Percentiles rank a stretch among this genome's conserved stretches.
phyloP scores from a whole-genome alignment of 2,329 filamentous ascomycete species.

The Orbilia quercus region DNA sequence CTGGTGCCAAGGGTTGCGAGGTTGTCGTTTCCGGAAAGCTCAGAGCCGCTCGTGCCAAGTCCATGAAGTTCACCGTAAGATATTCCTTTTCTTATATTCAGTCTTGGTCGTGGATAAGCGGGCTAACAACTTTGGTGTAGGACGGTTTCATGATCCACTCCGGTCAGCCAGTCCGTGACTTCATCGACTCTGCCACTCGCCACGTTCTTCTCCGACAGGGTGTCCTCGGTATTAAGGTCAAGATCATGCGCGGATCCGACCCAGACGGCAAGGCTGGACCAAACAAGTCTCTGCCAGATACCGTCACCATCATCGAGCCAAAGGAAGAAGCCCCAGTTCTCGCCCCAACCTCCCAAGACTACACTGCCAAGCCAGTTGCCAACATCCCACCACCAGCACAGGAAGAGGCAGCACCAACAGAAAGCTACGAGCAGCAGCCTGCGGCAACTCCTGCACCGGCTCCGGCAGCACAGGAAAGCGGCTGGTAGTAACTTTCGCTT shows the following conservation, averaged over 20 bases:
- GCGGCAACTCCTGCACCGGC: conserved; percentile 27
- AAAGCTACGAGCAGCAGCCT: conserved; percentile 44
- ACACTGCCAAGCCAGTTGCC: conserved; percentile 67
- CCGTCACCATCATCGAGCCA: conserved; percentile 99
- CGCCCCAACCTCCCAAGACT: conserved; percentile 97
- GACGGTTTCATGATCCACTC: conserved; percentile 99
- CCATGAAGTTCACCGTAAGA: conserved; percentile 98
- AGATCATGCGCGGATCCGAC: conserved; percentile 99
- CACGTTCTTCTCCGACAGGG: conserved; percentile 99
- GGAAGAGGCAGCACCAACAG: conserved; percentile 39
- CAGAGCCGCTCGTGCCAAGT: conserved; percentile 98
- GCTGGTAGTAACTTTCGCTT: conserved; percentile 41
- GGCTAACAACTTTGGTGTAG: conserved; percentile 62
- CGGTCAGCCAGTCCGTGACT: conserved; percentile 98
- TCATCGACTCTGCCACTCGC: conserved; percentile 97
- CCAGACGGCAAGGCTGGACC: conserved; percentile 98
- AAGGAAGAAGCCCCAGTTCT: conserved; percentile 98
- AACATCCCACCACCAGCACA: conserved; percentile 40
- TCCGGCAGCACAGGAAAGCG: conserved; percentile 19
- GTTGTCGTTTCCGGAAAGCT: conserved; percentile 99
- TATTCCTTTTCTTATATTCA: too few species aligned
- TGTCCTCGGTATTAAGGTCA: conserved; percentile 99
- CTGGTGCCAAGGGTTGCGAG: conserved; percentile 99
- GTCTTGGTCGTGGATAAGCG: too few species aligned
- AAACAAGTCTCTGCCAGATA: conserved; percentile 96